Base-by-base conservation (phyloP, 352 stramenopile genomes). In the Globisporangium perplexum region DNA sequence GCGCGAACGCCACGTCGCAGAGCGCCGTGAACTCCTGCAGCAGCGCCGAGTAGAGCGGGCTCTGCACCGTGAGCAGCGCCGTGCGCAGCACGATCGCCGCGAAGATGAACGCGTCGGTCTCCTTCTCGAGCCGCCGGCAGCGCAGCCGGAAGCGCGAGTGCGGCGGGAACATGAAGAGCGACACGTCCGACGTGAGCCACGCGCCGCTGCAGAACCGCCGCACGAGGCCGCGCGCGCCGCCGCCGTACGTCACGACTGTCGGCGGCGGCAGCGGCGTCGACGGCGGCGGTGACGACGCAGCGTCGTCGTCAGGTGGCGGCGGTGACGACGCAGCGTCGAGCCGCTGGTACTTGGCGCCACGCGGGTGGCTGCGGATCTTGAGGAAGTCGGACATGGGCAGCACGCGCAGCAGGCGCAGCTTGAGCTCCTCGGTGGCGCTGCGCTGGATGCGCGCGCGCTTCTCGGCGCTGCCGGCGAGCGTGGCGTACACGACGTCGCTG, bases 41-140 rank as follows among this genome's bases (percentile, higher is more conserved):
- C 24, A 88, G 47, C 14, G 75, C 72, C 5, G 77, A 88, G 53
- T 93, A 93, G 6, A 90, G 57, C 8, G 83, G 83, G 46, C 75
- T 89, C 24, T 93, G 80, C 1, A 93, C 57, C 11, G 79, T 88
- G 24, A 92, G 61, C 46, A 93, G 53, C 10, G 88, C 57, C 0
- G 81, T 92, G 22, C 83, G 81, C 10, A 90, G 78, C 43, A 92
- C 78, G 36, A 93, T 93, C 0, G 68, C 82, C 0, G 73, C 68
- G 46, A 90, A 93, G 47, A 93, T 91, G 35, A 90, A 93, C 55
- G 87, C 90, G 49, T 93, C 83, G 0, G 74, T 93, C 47, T 90
- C 78, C 45, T 88, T 89, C 42, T 93, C 81, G 10, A 91, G 62
- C 20, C 75, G 68, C 33, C 72, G 79, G 52, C 81, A 89, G 53